Conservation (phyloP, 202 grass and related monocot species). For the Schoenoplectus triqueter region DNA sequence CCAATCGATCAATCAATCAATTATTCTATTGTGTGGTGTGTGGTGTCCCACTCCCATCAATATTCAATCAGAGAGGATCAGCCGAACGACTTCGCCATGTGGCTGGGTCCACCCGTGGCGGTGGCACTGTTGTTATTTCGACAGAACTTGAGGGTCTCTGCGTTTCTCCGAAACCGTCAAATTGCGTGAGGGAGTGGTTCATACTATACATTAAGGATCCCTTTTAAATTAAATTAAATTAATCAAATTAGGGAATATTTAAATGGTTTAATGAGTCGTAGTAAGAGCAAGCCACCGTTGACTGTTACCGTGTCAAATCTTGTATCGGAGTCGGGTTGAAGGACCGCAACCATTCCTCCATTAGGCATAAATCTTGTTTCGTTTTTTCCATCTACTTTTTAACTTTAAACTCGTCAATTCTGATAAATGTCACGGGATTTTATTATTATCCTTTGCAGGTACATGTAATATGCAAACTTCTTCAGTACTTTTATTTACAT, state of each 20-base stretch:
- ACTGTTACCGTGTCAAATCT: neutral
- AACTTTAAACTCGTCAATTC: too few relatives aligned
- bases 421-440: too few relatives aligned
- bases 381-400: too few relatives aligned
- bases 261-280: neutral
- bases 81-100: too few relatives aligned
- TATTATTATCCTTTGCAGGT: too few relatives aligned
- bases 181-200: slow-evolving; percentile 31
- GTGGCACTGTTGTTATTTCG: neutral
- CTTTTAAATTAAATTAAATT: neutral
- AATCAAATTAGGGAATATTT: slow-evolving; percentile 23
- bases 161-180: neutral
- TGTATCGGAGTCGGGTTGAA: neutral
- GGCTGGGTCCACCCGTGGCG: slow-evolving; percentile 8
- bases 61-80: too few relatives aligned
- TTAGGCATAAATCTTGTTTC: too few relatives aligned
- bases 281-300: neutral
- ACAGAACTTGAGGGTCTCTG: neutral
- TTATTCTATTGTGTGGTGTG: too few relatives aligned
- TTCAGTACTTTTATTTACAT: neutral
- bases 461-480: too few relatives aligned
- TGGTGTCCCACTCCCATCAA: too few relatives aligned
- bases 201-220: neutral
- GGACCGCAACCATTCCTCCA: neutral
- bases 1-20: too few relatives aligned